Base-by-base conservation (phyloP, 1,139 yeast species). In the Ashbya aceris region DNA sequence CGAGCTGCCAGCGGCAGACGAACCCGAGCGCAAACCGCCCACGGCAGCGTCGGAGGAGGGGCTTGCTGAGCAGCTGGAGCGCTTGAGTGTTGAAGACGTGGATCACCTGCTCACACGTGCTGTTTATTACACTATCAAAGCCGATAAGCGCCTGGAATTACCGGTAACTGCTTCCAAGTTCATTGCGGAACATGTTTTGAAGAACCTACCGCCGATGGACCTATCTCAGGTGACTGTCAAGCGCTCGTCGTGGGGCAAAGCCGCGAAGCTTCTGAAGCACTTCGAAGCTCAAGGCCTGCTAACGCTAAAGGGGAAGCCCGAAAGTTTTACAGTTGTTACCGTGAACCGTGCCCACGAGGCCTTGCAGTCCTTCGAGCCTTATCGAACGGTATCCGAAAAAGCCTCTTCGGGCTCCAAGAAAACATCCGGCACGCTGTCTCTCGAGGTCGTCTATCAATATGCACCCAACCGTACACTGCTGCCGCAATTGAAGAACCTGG, bases 181-280 rank as follows among this genome's bases (percentile, higher is more conserved):
- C 60, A 77, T 87, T 73, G 74, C 91, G 0, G 74, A 71, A 38
- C 76, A 79, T 54, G 68, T 87, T 10, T 69, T 78, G 51, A 79
- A 75, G 42, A 84, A 86, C 59, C 64, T 89, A n/a, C 94, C 95
- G 0, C 47, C 51, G 4, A 51, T 54, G 4, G 76, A 76, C 49
- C 67, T 65, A 47, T 41, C 64, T n/a, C 70, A 69, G 36, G 74
- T 85, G 35, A 78, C 74, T 46, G 74, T 91, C 54, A 89, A 87
- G 61, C 81, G 78, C 54, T 80, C 96, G 0, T 76, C 89, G 2
- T 89, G 94, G 94, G 87, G 83, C 60, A 91, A 91, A 57, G 77
- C 93, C 1, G 73, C 89, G 14, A 89, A 87, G 61, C 86, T 79
- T 54, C 66, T 89, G 43, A 89, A 86, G 56, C 79, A 83, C 4